A percentile compares a stretch with the other conserved stretches of the same genome.
phyloP scores from a whole-genome alignment of 805 yeast genomes.

The Danielia reshetovae region DNA sequence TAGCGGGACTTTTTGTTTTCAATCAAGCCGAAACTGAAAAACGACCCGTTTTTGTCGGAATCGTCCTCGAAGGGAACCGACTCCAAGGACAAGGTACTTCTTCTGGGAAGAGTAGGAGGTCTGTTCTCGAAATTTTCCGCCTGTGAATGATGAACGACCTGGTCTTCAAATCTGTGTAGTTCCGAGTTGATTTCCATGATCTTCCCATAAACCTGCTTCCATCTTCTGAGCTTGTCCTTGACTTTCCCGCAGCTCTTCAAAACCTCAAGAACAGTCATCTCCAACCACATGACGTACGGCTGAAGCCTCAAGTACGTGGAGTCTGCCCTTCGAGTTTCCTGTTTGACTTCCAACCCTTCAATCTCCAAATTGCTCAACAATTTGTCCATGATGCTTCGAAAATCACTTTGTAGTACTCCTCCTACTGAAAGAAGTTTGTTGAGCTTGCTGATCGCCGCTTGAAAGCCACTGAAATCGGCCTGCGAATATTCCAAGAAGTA shows the following conservation, averaged over 20 bases:
- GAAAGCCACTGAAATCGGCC: slow-evolving; percentile 37
- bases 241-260: slow-evolving; percentile 21
- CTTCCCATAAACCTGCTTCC: slow-evolving; percentile 28
- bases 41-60: slow-evolving; percentile 12
- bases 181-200: slow-evolving; percentile 28
- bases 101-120: neutral
- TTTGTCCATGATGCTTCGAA: slow-evolving; percentile 17
- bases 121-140: neutral
- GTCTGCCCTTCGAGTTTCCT: slow-evolving; percentile 5
- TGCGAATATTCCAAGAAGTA: slow-evolving; percentile 45
- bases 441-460: slow-evolving; percentile 26
- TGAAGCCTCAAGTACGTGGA: slow-evolving; percentile 4
- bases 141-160: slow-evolving; percentile 5
- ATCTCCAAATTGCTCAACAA: slow-evolving; percentile 5
- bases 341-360: neutral
- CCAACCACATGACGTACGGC: slow-evolving; percentile 22
- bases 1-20: slow-evolving; percentile 52
- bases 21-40: slow-evolving; percentile 39
- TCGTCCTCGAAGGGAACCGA: slow-evolving; percentile 6
- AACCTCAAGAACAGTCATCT: slow-evolving; percentile 21
- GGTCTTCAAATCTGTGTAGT: slow-evolving; percentile 24
- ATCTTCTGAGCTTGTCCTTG: slow-evolving; percentile 21
- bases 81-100: slow-evolving; percentile 7
- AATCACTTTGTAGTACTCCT: slow-evolving; percentile 33
- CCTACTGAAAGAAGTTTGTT: slow-evolving; percentile 33